phyloP scores from a whole-genome alignment of 495 filamentous ascomycete species.

The Aspergillus sclerotioniger region DNA sequence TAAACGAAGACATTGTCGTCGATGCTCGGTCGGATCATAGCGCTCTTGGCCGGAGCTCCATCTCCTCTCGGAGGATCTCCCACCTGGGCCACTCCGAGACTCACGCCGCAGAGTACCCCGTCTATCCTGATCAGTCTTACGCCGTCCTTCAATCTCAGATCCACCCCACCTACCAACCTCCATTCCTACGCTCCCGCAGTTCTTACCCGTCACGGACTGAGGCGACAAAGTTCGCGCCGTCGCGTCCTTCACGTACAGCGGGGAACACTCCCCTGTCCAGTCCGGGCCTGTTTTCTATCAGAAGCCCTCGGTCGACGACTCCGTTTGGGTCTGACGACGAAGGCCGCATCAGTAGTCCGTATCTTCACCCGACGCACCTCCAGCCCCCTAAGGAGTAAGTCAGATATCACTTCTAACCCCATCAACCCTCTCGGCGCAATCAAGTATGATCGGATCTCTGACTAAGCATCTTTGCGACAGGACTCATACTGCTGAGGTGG shows the following conservation, averaged over 20 bases:
- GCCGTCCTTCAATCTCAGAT: conserved; percentile 48
- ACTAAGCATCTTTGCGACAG: conserved; percentile 29
- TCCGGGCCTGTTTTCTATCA: conserved; percentile 60
- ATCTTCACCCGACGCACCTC: conserved; percentile 62
- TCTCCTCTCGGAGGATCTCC: conserved; percentile 27
- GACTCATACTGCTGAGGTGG: conserved; percentile 85
- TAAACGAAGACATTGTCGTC: conserved; percentile 45
- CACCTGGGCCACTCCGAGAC: conserved; percentile 28
- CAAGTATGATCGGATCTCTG: neutral
- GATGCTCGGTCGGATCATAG: conserved; percentile 40
- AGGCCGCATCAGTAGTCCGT: conserved; percentile 50
- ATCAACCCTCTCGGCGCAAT: neutral
- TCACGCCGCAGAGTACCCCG: conserved; percentile 39
- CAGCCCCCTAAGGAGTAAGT: conserved; percentile 62
- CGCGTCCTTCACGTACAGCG: conserved; percentile 46
- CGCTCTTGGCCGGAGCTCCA: conserved; percentile 22
- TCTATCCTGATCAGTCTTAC: conserved; percentile 56
- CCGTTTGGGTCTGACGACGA: conserved; percentile 49
- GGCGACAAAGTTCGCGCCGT: conserved; percentile 28
- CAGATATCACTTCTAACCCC: neutral
- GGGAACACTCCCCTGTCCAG: conserved; percentile 68
- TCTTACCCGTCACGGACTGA: conserved; percentile 42
- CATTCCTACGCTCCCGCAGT: conserved; percentile 37
- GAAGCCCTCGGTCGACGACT: conserved; percentile 47
- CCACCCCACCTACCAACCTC: conserved; percentile 45